Evolutionary conservation across 208 protist genomes (phyloP).

Genomic region (Trypanosoma theileri): DNA sequence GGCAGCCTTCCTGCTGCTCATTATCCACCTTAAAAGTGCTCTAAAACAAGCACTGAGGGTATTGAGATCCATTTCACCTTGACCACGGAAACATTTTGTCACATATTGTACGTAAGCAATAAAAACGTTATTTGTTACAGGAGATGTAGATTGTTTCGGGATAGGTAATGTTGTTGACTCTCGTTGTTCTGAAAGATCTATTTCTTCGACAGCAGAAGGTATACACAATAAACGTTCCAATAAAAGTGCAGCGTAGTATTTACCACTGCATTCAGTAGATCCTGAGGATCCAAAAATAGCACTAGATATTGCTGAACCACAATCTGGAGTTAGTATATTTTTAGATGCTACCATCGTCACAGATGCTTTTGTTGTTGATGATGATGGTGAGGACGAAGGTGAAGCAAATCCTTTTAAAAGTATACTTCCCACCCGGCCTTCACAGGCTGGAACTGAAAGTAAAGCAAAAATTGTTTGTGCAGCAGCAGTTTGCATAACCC

Average conservation of each 20-base stretch:
- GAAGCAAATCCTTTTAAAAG: conserved; percentile 27
- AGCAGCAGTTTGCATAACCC: conserved; percentile 45
- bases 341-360: conserved; percentile 10
- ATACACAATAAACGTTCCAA: conserved; percentile 43
- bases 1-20: conserved; percentile 17
- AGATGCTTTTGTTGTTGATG: conserved; percentile 3
- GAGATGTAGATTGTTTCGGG: neutral
- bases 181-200: conserved; percentile 23
- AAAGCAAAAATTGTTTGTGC: conserved; percentile 46
- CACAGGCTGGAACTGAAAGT: conserved; percentile 33
- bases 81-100: conserved; percentile 46
- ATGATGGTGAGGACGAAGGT: conserved; percentile 30
- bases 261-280: conserved; percentile 15
- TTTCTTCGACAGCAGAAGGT: conserved; percentile 24
- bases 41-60: conserved; percentile 63
- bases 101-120: conserved; percentile 53
- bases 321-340: conserved; percentile 18
- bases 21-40: conserved; percentile 50
- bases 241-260: conserved; percentile 77
- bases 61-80: conserved; percentile 53
- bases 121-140: conserved; percentile 33
- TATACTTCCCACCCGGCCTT: conserved; percentile 7
- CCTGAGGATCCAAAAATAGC: conserved; percentile 22
- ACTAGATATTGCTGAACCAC: conserved; percentile 24
- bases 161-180: neutral